phyloP scores from a whole-genome alignment of 2,329 filamentous ascomycete species.

The Pyrenophora graminea region DNA sequence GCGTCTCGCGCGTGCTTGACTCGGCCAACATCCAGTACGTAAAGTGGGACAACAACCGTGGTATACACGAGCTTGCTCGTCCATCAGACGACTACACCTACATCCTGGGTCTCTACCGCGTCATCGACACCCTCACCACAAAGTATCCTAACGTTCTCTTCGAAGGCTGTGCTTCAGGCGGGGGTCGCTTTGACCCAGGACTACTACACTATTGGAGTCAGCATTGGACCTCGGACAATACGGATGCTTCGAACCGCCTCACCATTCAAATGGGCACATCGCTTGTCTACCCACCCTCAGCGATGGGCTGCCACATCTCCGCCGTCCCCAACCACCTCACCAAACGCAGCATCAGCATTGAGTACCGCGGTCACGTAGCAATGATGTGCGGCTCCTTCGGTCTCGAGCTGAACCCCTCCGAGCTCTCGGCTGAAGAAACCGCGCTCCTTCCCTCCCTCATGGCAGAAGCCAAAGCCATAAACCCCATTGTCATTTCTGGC shows the following conservation, averaged over 20 bases:
- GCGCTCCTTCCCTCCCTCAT: constrained; percentile 60
- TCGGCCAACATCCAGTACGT: constrained; percentile 62
- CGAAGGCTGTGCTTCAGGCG: constrained; percentile 69
- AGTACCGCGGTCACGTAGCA: constrained; percentile 67
- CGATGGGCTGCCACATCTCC: constrained; percentile 69
- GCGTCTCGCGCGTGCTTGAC: constrained; percentile 59
- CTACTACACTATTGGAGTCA: constrained; percentile 68
- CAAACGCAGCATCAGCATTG: constrained; percentile 59
- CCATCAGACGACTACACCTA: constrained; percentile 62
- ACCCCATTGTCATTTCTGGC: constrained; percentile 62
- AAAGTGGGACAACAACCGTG: constrained; percentile 72
- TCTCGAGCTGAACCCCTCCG: constrained; percentile 63
- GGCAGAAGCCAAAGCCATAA: constrained; percentile 59
- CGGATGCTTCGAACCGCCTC: constrained; percentile 64
- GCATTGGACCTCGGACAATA: constrained; percentile 69
- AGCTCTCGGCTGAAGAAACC: constrained; percentile 58
- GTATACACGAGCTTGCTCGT: constrained; percentile 62
- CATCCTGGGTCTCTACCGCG: constrained; percentile 66
- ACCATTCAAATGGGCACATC: constrained; percentile 68
- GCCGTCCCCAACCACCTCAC: constrained; percentile 64
- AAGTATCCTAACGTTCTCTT: constrained; percentile 66
- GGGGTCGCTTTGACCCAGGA: constrained; percentile 67
- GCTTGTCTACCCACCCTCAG: constrained; percentile 63
- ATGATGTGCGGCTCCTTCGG: constrained; percentile 72
- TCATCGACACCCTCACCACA: constrained; percentile 63